Evolutionary conservation across 2,329 filamentous ascomycete genomes (phyloP).

Genomic region (Ophiostoma ulmi): DNA sequence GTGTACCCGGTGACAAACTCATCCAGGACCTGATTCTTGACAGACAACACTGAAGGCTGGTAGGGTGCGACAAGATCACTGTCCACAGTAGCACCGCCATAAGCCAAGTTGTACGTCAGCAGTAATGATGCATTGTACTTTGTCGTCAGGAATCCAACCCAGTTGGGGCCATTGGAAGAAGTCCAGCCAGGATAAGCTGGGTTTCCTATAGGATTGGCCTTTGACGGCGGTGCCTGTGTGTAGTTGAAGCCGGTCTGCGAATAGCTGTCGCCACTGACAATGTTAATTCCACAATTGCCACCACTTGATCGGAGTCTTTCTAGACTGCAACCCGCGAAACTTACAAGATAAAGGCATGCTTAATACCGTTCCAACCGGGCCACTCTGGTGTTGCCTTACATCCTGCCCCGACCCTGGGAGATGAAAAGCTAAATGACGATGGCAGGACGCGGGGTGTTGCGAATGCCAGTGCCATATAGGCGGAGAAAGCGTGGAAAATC

Average conservation of each 20-base stretch:
- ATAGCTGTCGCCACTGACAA: slow-evolving; percentile 24
- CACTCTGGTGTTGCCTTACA: slow-evolving; percentile 22
- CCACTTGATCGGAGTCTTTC: neutral
- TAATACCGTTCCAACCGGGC: slow-evolving; percentile 22
- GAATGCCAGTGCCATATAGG: neutral
- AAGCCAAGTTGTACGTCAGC: slow-evolving; percentile 48
- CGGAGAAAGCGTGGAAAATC: neutral
- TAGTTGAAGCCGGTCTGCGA: slow-evolving; percentile 47
- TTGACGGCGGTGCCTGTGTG: slow-evolving; percentile 41
- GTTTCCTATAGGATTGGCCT: slow-evolving; percentile 56
- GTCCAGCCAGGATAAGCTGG: slow-evolving; percentile 49
- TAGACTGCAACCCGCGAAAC: neutral
- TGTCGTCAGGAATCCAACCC: slow-evolving; percentile 43
- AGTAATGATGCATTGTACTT: slow-evolving; percentile 40
- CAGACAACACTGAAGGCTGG: slow-evolving; percentile 42
- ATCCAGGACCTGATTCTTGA: slow-evolving; percentile 47
- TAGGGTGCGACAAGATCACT: slow-evolving; percentile 46
- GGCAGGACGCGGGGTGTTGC: neutral
- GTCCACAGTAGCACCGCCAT: slow-evolving; percentile 48
- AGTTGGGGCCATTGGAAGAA: slow-evolving; percentile 44
- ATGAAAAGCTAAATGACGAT: neutral
- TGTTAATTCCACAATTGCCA: neutral
- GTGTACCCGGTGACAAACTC: slow-evolving; percentile 37
- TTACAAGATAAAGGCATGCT: slow-evolving; percentile 23
- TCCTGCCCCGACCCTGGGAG: neutral